These are phyloP conservation scores for Claviceps fusiformis DNA, from an alignment of 2,329 filamentous ascomycete species.

Conservation along the genomic window DNA sequence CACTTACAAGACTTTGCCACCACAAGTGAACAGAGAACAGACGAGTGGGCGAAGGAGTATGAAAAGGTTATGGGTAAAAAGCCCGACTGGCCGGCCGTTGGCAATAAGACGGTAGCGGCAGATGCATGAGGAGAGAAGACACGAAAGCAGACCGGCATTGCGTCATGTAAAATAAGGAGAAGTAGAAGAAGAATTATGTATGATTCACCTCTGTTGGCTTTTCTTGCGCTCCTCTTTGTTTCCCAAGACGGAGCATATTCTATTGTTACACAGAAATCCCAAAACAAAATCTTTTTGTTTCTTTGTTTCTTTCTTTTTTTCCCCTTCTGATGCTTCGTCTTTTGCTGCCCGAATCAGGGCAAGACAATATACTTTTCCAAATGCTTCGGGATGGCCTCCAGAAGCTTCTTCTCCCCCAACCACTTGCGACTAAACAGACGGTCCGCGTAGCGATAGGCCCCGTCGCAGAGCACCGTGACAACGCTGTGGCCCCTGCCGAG, in stretches of 20 bases:
- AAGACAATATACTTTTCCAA: constrained; percentile 90
- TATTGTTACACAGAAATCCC: background rate
- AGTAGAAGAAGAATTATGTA: constrained; percentile 6
- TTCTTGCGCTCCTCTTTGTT: background rate
- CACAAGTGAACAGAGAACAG: constrained; percentile 6
- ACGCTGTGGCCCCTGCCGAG: constrained; percentile 80
- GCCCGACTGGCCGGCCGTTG: constrained; percentile 14
- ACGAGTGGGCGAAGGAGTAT: constrained; percentile 14
- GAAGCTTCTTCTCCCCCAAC: constrained; percentile 73
- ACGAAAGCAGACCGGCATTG: background rate
- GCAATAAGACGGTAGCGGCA: background rate
- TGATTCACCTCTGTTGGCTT: constrained; percentile 9
- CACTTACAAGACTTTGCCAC: constrained; percentile 22
- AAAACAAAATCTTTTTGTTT: too few species aligned
- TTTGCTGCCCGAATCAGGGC: constrained; percentile 34
- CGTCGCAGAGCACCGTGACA: constrained; percentile 88
- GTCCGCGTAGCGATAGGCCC: constrained; percentile 95
- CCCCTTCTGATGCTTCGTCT: too few species aligned
- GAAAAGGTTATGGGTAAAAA: constrained; percentile 15
- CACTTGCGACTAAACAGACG: constrained; percentile 84
- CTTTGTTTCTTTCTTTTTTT: background rate
- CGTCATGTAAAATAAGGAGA: background rate
- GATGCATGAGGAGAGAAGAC: background rate
- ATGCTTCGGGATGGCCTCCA: constrained; percentile 69
- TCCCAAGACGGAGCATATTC: background rate